Evolutionary conservation across 768 basidiomycete species (phyloP).

Genomic region (Mycena albidolilacea): DNA sequence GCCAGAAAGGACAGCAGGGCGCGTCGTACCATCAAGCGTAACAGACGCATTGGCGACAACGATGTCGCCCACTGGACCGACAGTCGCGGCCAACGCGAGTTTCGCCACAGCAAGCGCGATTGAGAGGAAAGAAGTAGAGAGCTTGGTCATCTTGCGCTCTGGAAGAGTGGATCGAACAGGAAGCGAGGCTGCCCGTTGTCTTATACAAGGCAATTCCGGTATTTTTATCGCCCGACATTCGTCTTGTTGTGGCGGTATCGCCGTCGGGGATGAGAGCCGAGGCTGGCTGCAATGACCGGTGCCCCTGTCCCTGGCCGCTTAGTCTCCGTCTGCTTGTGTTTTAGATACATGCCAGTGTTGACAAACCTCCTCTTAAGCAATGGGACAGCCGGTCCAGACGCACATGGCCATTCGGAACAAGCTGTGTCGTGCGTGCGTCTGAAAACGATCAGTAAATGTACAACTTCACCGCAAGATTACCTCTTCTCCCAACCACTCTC

Average conservation of each 20-base stretch:
- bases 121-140: slow-evolving; percentile 13
- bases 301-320: slow-evolving; percentile 16
- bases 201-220: slow-evolving; percentile 10
- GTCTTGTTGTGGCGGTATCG: slow-evolving; percentile 21
- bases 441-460: no score
- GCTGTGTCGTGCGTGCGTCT: neutral
- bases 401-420: neutral
- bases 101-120: slow-evolving; percentile 8
- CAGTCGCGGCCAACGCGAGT: slow-evolving; percentile 11
- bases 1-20: slow-evolving; percentile 18
- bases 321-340: slow-evolving; percentile 4
- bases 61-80: slow-evolving; percentile 17
- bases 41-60: slow-evolving; percentile 8
- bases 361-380: neutral
- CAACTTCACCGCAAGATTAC: no score
- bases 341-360: neutral
- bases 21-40: slow-evolving; percentile 19
- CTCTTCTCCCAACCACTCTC: no score
- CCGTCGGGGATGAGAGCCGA: slow-evolving; percentile 5
- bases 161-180: slow-evolving; percentile 10
- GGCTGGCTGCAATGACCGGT: slow-evolving; percentile 5
- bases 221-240: slow-evolving; percentile 16
- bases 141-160: slow-evolving; percentile 11
- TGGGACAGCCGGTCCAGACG: neutral
- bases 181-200: slow-evolving; percentile 12